A percentile compares a stretch with the other conserved stretches of the same genome.
These are phyloP conservation scores for Quercus mongolica DNA, from an alignment of 306 rosid species.

Conservation along the genomic window DNA sequence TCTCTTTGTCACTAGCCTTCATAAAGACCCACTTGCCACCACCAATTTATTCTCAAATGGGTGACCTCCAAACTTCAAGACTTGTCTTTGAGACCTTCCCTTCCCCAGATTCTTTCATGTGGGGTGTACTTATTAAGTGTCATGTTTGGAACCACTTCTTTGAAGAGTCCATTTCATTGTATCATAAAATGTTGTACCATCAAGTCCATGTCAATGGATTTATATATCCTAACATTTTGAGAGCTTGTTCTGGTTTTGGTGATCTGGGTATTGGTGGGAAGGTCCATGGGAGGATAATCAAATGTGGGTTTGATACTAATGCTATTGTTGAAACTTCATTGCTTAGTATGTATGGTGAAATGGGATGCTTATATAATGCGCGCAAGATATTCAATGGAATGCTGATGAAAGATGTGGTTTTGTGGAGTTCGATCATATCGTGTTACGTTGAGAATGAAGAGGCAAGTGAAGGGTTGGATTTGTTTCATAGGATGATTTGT, in stretches of 20 bases:
- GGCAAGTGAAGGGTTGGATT: slow-evolving; percentile 51
- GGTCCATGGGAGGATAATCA: slow-evolving; percentile 67
- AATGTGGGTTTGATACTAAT: slow-evolving; percentile 53
- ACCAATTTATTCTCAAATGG: slow-evolving; percentile 82
- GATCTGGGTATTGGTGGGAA: slow-evolving; percentile 47
- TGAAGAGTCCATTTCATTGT: slow-evolving; percentile 35
- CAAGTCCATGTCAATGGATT: slow-evolving; percentile 33
- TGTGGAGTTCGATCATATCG: slow-evolving; percentile 65
- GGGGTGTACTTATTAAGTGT: slow-evolving; percentile 74
- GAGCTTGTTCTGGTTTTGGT: slow-evolving; percentile 57
- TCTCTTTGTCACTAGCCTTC: slow-evolving; percentile 60
- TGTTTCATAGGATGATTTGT: slow-evolving; percentile 55
- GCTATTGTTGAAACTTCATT: slow-evolving; percentile 64
- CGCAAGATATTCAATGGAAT: slow-evolving; percentile 66
- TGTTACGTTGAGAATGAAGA: slow-evolving; percentile 59
- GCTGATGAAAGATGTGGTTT: slow-evolving; percentile 62
- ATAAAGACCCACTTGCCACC: slow-evolving; percentile 62
- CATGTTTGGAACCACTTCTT: slow-evolving; percentile 47
- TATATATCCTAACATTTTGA: slow-evolving; percentile 68
- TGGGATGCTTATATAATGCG: slow-evolving; percentile 47
- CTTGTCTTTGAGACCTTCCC: slow-evolving; percentile 53
- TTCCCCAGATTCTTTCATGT: slow-evolving; percentile 82
- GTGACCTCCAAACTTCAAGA: slow-evolving; percentile 53
- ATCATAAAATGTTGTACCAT: slow-evolving; percentile 27
- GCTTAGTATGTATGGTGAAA: slow-evolving; percentile 62